A percentile compares a stretch with the other conserved stretches of the same genome.
These are phyloP conservation scores for Schizophyllum amplum DNA, from an alignment of 1,284 basidiomycete genomes.

Conservation along the genomic window DNA sequence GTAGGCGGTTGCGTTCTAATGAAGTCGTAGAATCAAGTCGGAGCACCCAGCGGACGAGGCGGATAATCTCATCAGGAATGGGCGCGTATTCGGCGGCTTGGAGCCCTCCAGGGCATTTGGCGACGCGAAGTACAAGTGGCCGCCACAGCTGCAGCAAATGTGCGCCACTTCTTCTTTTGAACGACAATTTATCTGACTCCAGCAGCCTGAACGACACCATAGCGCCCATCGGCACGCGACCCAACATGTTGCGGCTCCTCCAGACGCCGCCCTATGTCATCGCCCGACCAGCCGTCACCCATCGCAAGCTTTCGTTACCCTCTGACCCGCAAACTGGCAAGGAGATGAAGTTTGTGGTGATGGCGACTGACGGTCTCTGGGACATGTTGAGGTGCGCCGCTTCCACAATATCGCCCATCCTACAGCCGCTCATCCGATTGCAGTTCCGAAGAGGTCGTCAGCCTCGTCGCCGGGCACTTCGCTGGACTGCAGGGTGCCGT, in stretches of 20 bases:
- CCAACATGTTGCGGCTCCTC: slow-evolving; percentile 57
- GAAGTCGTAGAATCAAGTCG: slow-evolving; percentile 58
- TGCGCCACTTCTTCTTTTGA: slow-evolving; percentile 28
- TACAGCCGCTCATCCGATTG: background rate
- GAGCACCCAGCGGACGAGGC: slow-evolving; percentile 87
- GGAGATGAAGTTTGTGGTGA: slow-evolving; percentile 63
- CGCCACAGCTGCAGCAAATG: slow-evolving; percentile 64
- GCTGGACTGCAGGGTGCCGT: slow-evolving; percentile 61
- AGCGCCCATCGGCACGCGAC: slow-evolving; percentile 51
- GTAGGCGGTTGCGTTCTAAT: slow-evolving; percentile 2
- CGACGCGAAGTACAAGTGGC: slow-evolving; percentile 93
- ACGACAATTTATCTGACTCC: slow-evolving; percentile 4
- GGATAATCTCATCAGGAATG: slow-evolving; percentile 75
- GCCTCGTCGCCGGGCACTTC: slow-evolving; percentile 82
- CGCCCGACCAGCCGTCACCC: slow-evolving; percentile 83
- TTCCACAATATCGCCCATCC: background rate
- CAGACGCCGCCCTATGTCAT: slow-evolving; percentile 96
- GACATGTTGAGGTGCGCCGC: slow-evolving; percentile 63
- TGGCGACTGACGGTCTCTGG: slow-evolving; percentile 95
- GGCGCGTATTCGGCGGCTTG: slow-evolving; percentile 86
- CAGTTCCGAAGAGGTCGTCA: slow-evolving; percentile 89
- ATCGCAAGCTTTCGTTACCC: slow-evolving; percentile 45
- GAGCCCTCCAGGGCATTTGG: slow-evolving; percentile 95
- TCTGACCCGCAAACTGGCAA: slow-evolving; percentile 10
- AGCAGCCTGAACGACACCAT: slow-evolving; percentile 60